These are phyloP conservation scores for Hypoxylon fragiforme DNA, from an alignment of 495 filamentous ascomycete species.

Conservation along the genomic window DNA sequence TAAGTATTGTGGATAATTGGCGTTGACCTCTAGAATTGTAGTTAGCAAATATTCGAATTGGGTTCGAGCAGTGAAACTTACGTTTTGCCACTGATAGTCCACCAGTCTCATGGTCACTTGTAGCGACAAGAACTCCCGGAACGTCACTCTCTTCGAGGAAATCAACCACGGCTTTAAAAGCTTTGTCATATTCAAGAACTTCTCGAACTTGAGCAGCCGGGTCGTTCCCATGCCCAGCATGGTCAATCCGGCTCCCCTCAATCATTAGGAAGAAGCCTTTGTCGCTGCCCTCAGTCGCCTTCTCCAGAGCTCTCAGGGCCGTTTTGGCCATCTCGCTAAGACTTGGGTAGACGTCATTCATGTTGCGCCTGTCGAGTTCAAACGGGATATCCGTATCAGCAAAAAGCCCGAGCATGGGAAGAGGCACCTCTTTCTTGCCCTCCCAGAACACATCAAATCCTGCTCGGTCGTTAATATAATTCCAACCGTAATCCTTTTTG, in stretches of 20 bases:
- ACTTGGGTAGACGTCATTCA: constrained; percentile 81
- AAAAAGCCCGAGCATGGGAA: constrained; percentile 87
- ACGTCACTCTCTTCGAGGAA: constrained; percentile 76
- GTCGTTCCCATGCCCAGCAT: constrained; percentile 94
- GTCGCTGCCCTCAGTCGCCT: constrained; percentile 82
- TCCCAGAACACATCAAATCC: constrained; percentile 77
- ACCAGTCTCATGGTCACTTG: constrained; percentile 95
- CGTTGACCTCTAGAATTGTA: constrained; percentile 36
- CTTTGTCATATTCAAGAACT: constrained; percentile 86
- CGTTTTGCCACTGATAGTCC: constrained; percentile 79
- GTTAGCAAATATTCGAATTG: constrained; percentile 17
- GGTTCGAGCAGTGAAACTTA: constrained; percentile 40
- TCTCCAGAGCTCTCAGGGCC: constrained; percentile 74
- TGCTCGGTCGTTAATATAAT: constrained; percentile 69
- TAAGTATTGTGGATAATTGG: constrained; percentile 62
- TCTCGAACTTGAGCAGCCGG: constrained; percentile 94
- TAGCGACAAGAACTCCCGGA: constrained; percentile 79
- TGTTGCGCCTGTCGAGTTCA: constrained; percentile 81
- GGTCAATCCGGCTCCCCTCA: constrained; percentile 93
- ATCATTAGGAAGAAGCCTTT: constrained; percentile 99
- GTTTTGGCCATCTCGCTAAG: constrained; percentile 89
- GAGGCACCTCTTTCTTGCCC: constrained; percentile 66
- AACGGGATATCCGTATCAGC: constrained; percentile 83
- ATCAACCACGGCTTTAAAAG: constrained; percentile 79
- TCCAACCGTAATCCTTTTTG: constrained; percentile 72